Evolutionary conservation across 1,284 basidiomycete genomes (phyloP).

Genomic region (Ceratobasidium sp.): DNA sequence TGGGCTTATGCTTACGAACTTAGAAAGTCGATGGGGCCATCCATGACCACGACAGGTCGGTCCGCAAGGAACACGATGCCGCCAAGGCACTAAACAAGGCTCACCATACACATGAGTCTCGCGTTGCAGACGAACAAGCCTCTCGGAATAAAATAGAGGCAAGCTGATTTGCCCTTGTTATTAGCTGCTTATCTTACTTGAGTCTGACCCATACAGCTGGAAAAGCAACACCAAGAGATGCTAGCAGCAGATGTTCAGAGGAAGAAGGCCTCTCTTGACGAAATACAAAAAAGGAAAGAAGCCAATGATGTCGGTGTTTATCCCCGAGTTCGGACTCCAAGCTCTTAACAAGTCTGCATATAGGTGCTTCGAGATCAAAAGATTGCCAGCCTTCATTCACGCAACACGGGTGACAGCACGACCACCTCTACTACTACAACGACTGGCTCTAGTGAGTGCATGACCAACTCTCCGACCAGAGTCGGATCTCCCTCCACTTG

Average conservation of each 20-base stretch:
- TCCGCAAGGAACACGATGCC: constrained; percentile 34
- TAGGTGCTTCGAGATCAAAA: constrained; percentile 37
- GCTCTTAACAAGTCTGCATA: not conserved
- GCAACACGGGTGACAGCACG: not conserved
- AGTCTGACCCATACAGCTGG: constrained; percentile 6
- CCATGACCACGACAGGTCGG: constrained; percentile 26
- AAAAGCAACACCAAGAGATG: constrained; percentile 33
- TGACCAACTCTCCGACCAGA: constrained; percentile 18
- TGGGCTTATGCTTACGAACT: not conserved
- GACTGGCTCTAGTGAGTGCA: constrained; percentile 1
- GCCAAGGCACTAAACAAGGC: constrained; percentile 37
- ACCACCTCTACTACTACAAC: not conserved
- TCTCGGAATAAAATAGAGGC: constrained; percentile 23
- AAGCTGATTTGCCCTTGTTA: not conserved
- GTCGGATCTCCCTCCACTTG: no score
- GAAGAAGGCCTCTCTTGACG: constrained; percentile 32
- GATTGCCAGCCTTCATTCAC: constrained; percentile 30
- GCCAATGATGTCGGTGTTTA: constrained; percentile 22
- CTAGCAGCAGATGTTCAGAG: constrained; percentile 19
- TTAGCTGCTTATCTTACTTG: not conserved
- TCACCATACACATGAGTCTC: constrained; percentile 26
- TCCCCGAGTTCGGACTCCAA: not conserved
- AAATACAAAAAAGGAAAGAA: constrained; percentile 28
- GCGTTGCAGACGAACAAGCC: constrained; percentile 20
- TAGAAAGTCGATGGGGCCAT: constrained; percentile 32